Evolutionary conservation across 805 yeast genomes (phyloP), one percentile per base, ranked within the genome.

Genomic region (Ogataea salicorniae): DNA sequence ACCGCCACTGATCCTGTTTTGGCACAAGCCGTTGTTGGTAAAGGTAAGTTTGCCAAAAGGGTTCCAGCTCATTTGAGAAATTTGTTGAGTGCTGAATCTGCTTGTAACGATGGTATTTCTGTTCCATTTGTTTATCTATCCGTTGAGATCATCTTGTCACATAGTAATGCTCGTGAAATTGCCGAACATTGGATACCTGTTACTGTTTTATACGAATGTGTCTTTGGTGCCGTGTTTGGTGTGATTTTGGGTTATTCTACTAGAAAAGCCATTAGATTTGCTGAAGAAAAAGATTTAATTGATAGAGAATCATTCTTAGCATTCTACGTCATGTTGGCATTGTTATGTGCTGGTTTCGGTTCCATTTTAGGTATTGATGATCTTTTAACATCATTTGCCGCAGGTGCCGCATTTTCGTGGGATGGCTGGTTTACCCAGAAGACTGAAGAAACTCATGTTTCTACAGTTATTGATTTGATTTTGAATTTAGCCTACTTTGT

Each of bases 1-100:
- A 84, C 91, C 0, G 89, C 90, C 7, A 84, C 91, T 0, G 91
- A 84, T 62, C 91, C 90, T 3, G 85, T 84, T 39, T 70, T 83
- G 58, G 82, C 86, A 4, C 84, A 84, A 38, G 86, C 87, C 1
- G 83, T 83, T 37, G 87, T 84, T 31, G 83, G 84, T 69, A 81
- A 81, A 52, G 89, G 89, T 45, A 78, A 78, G 54, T 84, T 84
- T 60, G 87, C 88, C 8, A 78, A 77, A 57, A 67, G 81, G 51
- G 86, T 84, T 34, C 80, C 84, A 3, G 81, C 81, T 13, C 80
- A 77, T 53, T 70, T 84, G 48, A 68, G 87, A 53, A 75, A 81
- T 53, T 67, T 84, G 46, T 67, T 84, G 41, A 72, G 82, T 33
- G 87, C 88, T 0, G 91, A 84, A 58, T 79, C 87, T 1, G 90